Percentiles rank a stretch among this genome's conserved stretches.
Evolutionary conservation across 2,329 filamentous ascomycete species (phyloP).

Genomic region (Phaeophleospora eucalypticola): DNA sequence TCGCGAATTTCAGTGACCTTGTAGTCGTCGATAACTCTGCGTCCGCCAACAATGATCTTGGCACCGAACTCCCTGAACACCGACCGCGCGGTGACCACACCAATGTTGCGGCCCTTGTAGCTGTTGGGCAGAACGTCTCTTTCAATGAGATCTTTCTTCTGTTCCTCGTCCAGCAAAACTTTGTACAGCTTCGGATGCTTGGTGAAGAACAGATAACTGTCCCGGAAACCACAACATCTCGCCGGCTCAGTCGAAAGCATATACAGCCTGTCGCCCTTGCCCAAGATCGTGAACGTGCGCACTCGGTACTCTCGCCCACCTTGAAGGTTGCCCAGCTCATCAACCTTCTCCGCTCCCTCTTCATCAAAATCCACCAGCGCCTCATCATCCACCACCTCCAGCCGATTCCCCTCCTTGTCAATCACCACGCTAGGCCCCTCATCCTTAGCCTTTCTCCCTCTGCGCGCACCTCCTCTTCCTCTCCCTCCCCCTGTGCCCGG

Average conservation of each 20-base stretch:
- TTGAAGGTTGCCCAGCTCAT: slow-evolving; percentile 77
- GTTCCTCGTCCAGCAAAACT: slow-evolving; percentile 96
- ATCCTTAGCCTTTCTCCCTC: slow-evolving; percentile 66
- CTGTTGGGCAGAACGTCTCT: slow-evolving; percentile 94
- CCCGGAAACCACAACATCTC: slow-evolving; percentile 91
- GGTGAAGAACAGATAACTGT: slow-evolving; percentile 98
- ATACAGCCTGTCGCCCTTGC: slow-evolving; percentile 80
- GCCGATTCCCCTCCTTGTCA: slow-evolving; percentile 88
- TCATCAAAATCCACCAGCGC: slow-evolving; percentile 80
- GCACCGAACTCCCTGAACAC: slow-evolving; percentile 97
- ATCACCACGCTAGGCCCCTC: slow-evolving; percentile 80
- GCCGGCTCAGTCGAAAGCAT: slow-evolving; percentile 98
- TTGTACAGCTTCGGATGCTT: slow-evolving; percentile 96
- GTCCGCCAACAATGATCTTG: slow-evolving; percentile 87
- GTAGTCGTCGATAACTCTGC: slow-evolving; percentile 84
- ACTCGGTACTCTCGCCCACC: slow-evolving; percentile 90
- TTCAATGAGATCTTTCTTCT: slow-evolving; percentile 94
- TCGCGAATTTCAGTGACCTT: slow-evolving; percentile 69
- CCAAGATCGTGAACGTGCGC: slow-evolving; percentile 85
- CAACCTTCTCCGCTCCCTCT: slow-evolving; percentile 89
- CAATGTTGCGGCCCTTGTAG: slow-evolving; percentile 96
- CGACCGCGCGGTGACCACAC: slow-evolving; percentile 91
- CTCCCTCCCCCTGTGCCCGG: slow-evolving; percentile 29
- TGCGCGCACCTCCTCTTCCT: slow-evolving; percentile 61
- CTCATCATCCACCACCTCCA: slow-evolving; percentile 88